A percentile compares a stretch with the other conserved stretches of the same genome.
phyloP scores from a whole-genome alignment of 75 land plant species.

The Sequoia sempervirens region DNA sequence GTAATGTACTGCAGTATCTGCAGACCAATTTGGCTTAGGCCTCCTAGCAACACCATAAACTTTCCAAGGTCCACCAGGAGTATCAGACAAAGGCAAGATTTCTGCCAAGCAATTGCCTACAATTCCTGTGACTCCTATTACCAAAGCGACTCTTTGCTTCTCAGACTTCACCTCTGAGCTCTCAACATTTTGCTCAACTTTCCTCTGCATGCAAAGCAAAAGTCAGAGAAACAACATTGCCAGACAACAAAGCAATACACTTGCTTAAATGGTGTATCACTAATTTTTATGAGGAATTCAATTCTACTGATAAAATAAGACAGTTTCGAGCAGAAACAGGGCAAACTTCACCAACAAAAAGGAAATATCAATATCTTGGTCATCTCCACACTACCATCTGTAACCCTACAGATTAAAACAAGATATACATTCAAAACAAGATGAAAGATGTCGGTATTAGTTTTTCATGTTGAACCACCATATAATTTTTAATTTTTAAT shows the following conservation, averaged over 20 bases:
- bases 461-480: background rate
- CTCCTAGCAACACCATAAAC: slow-evolving; percentile 67
- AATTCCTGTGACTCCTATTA: slow-evolving; percentile 11
- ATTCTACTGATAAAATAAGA: background rate
- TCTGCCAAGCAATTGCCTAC: slow-evolving; percentile 9
- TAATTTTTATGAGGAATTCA: background rate
- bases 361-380: background rate
- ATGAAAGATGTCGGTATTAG: background rate
- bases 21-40: slow-evolving; percentile 21
- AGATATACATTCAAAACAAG: no score
- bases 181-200: background rate
- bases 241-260: background rate
- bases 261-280: background rate
- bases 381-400: background rate
- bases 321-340: background rate
- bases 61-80: slow-evolving; percentile 79
- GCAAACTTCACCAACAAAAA: background rate
- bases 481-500: background rate
- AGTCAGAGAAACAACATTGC: background rate
- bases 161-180: background rate
- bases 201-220: background rate
- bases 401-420: background rate
- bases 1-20: slow-evolving; percentile 29
- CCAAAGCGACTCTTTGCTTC: slow-evolving; percentile 26
- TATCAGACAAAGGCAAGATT: slow-evolving; percentile 53